Percentiles rank a stretch among this genome's conserved stretches.
Conservation (phyloP, 2,329 filamentous ascomycete species). For the Xylaria sp. region DNA sequence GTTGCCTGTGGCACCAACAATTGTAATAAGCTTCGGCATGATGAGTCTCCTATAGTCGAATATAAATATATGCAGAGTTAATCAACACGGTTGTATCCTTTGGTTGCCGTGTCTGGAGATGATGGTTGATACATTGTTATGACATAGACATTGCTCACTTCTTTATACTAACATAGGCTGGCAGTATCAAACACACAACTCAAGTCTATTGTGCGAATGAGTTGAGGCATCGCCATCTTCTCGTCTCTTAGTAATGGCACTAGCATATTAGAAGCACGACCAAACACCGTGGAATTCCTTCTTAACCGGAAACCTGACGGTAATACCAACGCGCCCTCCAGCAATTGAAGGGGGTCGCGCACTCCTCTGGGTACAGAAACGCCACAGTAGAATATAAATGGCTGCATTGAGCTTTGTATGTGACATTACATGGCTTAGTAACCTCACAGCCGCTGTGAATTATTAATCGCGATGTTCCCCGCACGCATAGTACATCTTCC, state of each 20-base stretch:
- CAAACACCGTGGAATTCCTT: background rate
- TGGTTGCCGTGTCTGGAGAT: background rate
- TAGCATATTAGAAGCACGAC: background rate
- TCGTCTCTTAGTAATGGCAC: conserved; percentile 1
- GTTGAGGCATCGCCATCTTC: background rate
- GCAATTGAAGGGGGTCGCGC: conserved; percentile 1
- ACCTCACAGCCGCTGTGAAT: background rate
- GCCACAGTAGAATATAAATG: background rate
- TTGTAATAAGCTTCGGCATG: conserved; percentile 33
- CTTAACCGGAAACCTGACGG: background rate
- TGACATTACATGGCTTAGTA: conserved; percentile 13
- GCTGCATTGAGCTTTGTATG: conserved; percentile 10
- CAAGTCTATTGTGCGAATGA: background rate
- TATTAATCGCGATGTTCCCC: conserved; percentile 6
- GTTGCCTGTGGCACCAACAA: conserved; percentile 31
- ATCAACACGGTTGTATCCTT: background rate
- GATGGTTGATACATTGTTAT: background rate
- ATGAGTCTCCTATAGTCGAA: background rate
- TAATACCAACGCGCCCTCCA: background rate
- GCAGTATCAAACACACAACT: background rate
- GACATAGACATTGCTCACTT: background rate
- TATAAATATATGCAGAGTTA: background rate
- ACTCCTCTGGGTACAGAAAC: background rate
- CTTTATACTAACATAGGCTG: conserved; percentile 1
- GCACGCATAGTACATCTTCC: background rate